These are phyloP conservation scores for Xylaria hypoxylon DNA, from an alignment of 2,329 filamentous ascomycete species.

Conservation along the genomic window DNA sequence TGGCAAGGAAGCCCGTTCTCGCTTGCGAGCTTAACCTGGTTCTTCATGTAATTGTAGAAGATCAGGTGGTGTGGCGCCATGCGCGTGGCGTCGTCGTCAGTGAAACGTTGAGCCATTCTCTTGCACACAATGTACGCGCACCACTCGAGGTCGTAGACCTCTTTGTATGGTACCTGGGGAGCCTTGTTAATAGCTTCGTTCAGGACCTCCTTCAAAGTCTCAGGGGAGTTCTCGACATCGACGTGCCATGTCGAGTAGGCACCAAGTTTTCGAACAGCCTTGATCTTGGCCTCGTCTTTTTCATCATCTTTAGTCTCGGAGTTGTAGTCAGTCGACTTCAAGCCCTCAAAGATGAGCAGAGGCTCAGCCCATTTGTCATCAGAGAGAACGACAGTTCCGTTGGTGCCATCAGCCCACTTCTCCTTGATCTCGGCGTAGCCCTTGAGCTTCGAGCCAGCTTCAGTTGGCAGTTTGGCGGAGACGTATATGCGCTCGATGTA, in stretches of 20 bases:
- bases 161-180: conserved; percentile 43
- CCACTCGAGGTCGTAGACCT: conserved; percentile 47
- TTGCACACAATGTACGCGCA: conserved; percentile 49
- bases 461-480: conserved; percentile 45
- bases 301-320: conserved; percentile 40
- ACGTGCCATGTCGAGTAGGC: conserved; percentile 46
- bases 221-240: conserved; percentile 47
- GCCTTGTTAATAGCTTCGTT: conserved; percentile 40
- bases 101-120: conserved; percentile 45
- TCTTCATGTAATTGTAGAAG: conserved; percentile 49
- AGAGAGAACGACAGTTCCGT: conserved; percentile 47
- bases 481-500: conserved; percentile 48
- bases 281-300: conserved; percentile 42
- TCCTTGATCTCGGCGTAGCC: conserved; percentile 49
- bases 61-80: conserved; percentile 46
- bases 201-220: conserved; percentile 39
- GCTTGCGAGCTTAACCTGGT: conserved; percentile 43
- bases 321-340: conserved; percentile 47
- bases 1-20: conserved; percentile 46
- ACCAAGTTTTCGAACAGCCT: conserved; percentile 45
- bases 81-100: conserved; percentile 41
- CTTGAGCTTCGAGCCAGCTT: conserved; percentile 41
- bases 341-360: conserved; percentile 47
- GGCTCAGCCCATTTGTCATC: conserved; percentile 48
- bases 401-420: conserved; percentile 47